Evolutionary conservation across 108 stramenopile genomes (phyloP), one percentile per base, ranked within the genome.

Genomic region (Nannochloropsis salina): DNA sequence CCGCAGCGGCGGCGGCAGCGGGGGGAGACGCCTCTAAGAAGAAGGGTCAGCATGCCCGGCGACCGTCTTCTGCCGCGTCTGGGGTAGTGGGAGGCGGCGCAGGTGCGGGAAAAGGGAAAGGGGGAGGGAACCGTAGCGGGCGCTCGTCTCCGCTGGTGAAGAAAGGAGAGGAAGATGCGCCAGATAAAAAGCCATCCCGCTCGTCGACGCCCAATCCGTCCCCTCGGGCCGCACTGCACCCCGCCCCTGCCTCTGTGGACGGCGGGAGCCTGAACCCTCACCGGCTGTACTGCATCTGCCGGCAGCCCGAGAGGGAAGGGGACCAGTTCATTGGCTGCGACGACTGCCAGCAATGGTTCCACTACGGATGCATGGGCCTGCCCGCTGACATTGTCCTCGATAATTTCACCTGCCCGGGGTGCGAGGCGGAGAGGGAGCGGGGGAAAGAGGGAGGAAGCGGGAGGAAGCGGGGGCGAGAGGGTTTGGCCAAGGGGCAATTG

Each of bases 271-370:
- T n/a, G 15, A n/a, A 74, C 61, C 61, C 61, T 0, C n/a, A 15
- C n/a, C 15, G 61, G 8, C 6, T 74, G 8, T 74, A 74, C 61
- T 74, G 61, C n/a, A 74, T 74, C 15, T 74, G 61, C n/a, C 61
- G 61, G n/a, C 61, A 74, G 8, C 61, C 61, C 6, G 61, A 74
- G 61, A 15, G 61, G 61, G 61, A 74, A n/a, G 61, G 61, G 0
- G 61, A 74, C n/a, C 61, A 74, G n/a, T 74, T 74, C 61, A 74
- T 74, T 74, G 61, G 61, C 15, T 74, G 61, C 61, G 61, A 74
- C n/a, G n/a, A 74, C 20, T 74, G 61, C 2, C 61, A 74, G 61
- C 20, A 74, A 2, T 74, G 61, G 61, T 74, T 74, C 8, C 61
- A 74, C 6, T 74, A 74, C n/a, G 15, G 20, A 3, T 74, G 61